phyloP scores from a whole-genome alignment of 495 filamentous ascomycete species.

The Neurospora sublineolata region DNA sequence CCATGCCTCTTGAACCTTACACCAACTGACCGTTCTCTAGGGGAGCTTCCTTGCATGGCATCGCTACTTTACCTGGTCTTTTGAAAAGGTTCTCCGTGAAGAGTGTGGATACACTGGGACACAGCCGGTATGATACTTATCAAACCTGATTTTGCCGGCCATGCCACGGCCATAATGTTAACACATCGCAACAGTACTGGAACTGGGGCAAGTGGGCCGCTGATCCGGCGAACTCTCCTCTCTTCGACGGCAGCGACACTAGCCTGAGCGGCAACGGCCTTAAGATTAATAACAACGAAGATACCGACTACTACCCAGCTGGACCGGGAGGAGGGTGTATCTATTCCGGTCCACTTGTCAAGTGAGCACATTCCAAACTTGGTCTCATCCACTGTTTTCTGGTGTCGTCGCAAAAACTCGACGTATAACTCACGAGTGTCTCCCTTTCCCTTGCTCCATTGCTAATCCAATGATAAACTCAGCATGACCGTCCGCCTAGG shows the following conservation, averaged over 20 bases:
- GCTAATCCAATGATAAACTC: background rate
- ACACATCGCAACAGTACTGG: constrained; percentile 37
- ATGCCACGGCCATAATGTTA: background rate
- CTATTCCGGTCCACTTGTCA: constrained; percentile 45
- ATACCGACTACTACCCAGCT: constrained; percentile 23
- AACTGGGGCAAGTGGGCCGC: constrained; percentile 48
- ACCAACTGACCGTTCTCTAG: constrained; percentile 10
- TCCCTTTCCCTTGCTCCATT: background rate
- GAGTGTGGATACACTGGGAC: constrained; percentile 58
- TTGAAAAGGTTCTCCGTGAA: constrained; percentile 50
- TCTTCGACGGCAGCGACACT: constrained; percentile 52
- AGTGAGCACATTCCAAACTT: constrained; percentile 10
- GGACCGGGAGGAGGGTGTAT: constrained; percentile 64
- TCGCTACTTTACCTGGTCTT: constrained; percentile 52
- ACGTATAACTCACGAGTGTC: background rate
- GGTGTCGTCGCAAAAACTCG: background rate
- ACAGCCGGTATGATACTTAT: constrained; percentile 16
- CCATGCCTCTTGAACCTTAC: background rate
- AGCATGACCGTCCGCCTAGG: constrained; percentile 43
- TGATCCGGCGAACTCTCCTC: constrained; percentile 42
- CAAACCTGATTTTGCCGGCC: background rate
- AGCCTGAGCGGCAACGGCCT: constrained; percentile 53
- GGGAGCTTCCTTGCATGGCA: constrained; percentile 64
- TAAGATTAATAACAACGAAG: constrained; percentile 24
- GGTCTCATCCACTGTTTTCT: background rate